Evolutionary conservation across 192 early-diverging fungal species (phyloP), one percentile per base, ranked within the genome.

Genomic region (Ambispora gerdemannii): DNA sequence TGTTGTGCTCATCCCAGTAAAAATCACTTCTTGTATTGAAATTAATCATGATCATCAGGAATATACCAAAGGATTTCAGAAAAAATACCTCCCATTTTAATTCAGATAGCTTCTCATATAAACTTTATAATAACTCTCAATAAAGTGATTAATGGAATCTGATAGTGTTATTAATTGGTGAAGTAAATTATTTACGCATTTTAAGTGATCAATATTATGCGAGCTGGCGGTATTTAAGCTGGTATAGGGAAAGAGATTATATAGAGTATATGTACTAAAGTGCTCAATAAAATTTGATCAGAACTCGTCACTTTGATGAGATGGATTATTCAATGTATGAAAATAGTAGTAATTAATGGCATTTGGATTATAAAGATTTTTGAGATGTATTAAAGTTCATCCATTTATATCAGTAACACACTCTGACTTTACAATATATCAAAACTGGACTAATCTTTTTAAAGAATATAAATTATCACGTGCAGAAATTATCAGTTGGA

Each of bases 21-120:
- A 38, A 63, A 24, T 63, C 61, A 63, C 61, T 63, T 3, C 34
- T 36, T 25, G 61, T 63, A 63, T 63, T 63, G 27, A n/a, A 63
- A 24, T 63, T 63, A 43, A 63, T 63, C 20, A 35, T 35, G 4
- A 63, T 63, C n/a, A 63, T 63, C 20, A 35, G 34, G n/a, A 63
- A 63, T 38, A 63, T 24, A 10, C 61, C 61, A 63, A 63, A 63
- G 2, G 4, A 22, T 63, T 24, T 34, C 6, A 24, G 7, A 15
- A 3, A 33, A 38, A 63, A 63, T 20, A 35, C 4, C 13, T 22
- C 35, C 61, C 33, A 63, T 35, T 6, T 11, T 1, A 63, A 25
- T 22, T 63, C n/a, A 11, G 15, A 20, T 24, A 63, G 38, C 22
- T 63, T 36, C 31, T 36, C n/a, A 24, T 63, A 63, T 27, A 63